Conservation (phyloP, 2,329 filamentous ascomycete species). For the Escovopsis weberi region DNA sequence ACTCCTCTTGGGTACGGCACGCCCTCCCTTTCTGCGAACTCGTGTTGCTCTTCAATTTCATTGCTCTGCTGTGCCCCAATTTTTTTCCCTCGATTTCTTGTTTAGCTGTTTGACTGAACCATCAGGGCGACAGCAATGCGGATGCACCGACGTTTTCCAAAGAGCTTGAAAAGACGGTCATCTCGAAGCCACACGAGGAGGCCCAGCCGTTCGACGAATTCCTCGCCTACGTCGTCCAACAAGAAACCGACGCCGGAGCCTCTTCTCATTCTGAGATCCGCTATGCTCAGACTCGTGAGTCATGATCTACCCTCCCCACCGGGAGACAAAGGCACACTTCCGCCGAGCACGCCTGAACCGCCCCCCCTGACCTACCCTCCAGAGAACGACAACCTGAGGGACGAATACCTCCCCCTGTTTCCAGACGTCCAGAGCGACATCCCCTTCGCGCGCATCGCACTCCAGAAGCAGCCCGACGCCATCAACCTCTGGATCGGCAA, state of each 20-base stretch:
- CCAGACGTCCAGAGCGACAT: slow-evolving; percentile 48
- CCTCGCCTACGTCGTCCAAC: slow-evolving; percentile 42
- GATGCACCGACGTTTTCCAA: slow-evolving; percentile 19
- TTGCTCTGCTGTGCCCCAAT: not conserved
- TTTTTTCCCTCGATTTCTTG: not conserved
- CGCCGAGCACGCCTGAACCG: not conserved
- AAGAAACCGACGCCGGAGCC: slow-evolving; percentile 32
- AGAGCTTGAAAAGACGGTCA: slow-evolving; percentile 24
- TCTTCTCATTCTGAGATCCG: slow-evolving; percentile 33
- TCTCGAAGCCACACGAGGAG: slow-evolving; percentile 61
- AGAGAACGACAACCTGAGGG: slow-evolving; percentile 70
- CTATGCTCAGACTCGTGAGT: slow-evolving; percentile 61
- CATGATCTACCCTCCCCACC: not conserved
- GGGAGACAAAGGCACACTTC: not conserved
- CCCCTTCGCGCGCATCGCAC: slow-evolving; percentile 58
- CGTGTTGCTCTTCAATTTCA: too few species aligned
- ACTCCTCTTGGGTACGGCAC: slow-evolving; percentile 51
- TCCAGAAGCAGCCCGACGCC: slow-evolving; percentile 53
- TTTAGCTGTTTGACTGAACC: not conserved
- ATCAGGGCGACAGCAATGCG: slow-evolving; percentile 18
- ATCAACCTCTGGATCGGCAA: slow-evolving; percentile 77
- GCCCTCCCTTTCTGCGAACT: not conserved
- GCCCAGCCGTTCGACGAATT: slow-evolving; percentile 47
- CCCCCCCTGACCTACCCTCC: not conserved
- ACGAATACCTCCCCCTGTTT: slow-evolving; percentile 54